phyloP scores from a whole-genome alignment of 441 rosid genomes.

The Pelargonium australe region DNA sequence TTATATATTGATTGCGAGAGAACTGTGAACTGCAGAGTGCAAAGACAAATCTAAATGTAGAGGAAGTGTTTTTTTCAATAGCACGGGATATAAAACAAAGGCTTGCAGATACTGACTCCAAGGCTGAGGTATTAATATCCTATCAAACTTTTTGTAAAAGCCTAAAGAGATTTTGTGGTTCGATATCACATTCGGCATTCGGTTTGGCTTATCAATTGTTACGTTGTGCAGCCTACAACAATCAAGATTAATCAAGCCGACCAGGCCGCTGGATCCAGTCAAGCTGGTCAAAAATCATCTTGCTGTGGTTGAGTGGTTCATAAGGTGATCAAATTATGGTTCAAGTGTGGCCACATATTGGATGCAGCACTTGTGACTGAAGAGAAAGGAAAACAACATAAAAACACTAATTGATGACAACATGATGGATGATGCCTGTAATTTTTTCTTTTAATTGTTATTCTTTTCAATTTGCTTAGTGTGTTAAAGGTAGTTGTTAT shows the following conservation, averaged over 20 bases:
- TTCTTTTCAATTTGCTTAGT: conserved; percentile 38
- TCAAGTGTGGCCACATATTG: conserved; percentile 1
- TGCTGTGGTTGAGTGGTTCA: conserved; percentile 39
- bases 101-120: conserved; percentile 43
- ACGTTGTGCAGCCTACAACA: conserved; percentile 36
- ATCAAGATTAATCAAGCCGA: conserved; percentile 45
- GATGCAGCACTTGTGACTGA: background rate
- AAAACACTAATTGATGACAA: too few species aligned
- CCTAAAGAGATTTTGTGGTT: too few species aligned
- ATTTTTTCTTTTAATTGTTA: conserved; percentile 20
- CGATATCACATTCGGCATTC: background rate
- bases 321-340: conserved; percentile 13
- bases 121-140: conserved; percentile 29
- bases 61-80: conserved; percentile 49
- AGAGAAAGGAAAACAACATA: background rate
- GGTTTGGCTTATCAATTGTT: background rate
- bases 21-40: conserved; percentile 35
- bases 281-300: conserved; percentile 43
- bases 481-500: conserved; percentile 29
- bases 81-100: conserved; percentile 45
- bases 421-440: conserved; percentile 21
- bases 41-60: conserved; percentile 45
- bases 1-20: background rate
- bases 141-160: background rate
- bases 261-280: conserved; percentile 41